phyloP scores from a whole-genome alignment of 768 basidiomycete species.

The Phlebiopsis gigantea region DNA sequence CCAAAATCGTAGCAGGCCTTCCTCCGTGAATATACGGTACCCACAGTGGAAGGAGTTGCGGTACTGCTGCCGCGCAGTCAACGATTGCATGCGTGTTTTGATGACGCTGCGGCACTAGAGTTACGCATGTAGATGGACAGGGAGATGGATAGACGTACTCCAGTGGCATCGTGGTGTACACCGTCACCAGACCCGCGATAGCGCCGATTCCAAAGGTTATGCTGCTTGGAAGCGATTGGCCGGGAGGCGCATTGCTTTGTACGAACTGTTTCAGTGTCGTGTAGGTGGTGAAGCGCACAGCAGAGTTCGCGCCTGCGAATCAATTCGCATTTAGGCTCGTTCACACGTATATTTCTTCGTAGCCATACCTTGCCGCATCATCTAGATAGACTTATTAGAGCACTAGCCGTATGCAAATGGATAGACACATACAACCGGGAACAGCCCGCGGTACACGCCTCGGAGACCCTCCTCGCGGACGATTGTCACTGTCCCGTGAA shows the following conservation, averaged over 20 bases:
- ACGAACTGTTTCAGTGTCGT: conserved; percentile 91
- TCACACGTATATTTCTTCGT: neutral
- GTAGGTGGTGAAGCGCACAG: conserved; percentile 93
- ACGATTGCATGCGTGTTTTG: conserved; percentile 97
- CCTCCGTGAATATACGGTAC: conserved; percentile 90
- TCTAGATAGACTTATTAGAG: conserved; percentile 38
- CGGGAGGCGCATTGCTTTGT: conserved; percentile 76
- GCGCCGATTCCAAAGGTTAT: conserved; percentile 95
- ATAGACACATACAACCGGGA: conserved; percentile 72
- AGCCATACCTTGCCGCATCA: conserved; percentile 81
- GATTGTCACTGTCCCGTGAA: conserved; percentile 81
- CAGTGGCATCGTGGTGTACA: conserved; percentile 84
- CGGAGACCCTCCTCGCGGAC: conserved; percentile 78
- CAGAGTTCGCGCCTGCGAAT: conserved; percentile 69
- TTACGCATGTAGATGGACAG: conserved; percentile 1
- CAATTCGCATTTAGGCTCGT: neutral
- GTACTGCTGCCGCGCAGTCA: conserved; percentile 79
- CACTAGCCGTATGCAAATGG: neutral
- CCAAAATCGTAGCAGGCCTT: conserved; percentile 92
- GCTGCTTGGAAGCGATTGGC: conserved; percentile 76
- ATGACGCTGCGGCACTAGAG: conserved; percentile 80
- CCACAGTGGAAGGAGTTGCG: conserved; percentile 94
- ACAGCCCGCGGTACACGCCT: conserved; percentile 87
- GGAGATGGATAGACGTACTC: conserved; percentile 42
- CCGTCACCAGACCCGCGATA: conserved; percentile 90